Evolutionary conservation across 345 rosid species (phyloP), one percentile per base, ranked within the genome.

Genomic region (Lepidium sativum): DNA sequence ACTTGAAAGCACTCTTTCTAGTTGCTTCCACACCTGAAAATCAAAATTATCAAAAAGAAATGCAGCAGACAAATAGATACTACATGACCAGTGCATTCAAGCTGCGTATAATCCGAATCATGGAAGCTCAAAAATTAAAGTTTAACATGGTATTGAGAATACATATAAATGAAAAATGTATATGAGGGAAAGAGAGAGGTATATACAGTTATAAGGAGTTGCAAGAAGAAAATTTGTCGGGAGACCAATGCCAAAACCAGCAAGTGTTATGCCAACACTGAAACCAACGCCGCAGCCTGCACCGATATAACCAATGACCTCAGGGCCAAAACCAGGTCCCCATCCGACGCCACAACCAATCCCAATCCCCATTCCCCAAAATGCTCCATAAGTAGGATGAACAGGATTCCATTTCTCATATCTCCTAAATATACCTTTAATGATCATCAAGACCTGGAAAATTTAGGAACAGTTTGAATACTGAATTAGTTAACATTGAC

Each of bases 291-390:
- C 98, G 8, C 96, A 88, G 54, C 96, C 98, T 27, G 98, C 83
- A 65, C 98, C 98, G 20, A 92, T 86, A 63, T 86, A 88, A 17
- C 98, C 96, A 72, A 88, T 53, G 21, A 84, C 98, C 78, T 87
- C 96, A 50, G 95, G 95, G 29, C 98, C 98, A 54, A 92, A 89
- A 31, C 98, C 95, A 50, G 98, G 98, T 20, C 96, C 98, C 98
- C 98, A 92, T 11, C 98, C 98, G 4, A 91, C 82, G 2, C 98
- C 98, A 67, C 98, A 91, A 6, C 98, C 98, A 64, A 88, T 27
- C 31, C 98, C 96, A 37, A 89, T 35, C 11, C 98, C 98, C 96
- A 92, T 86, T 4, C 95, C 98, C 96, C 96, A 92, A 67, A 92
- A 92, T 9, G 96, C 85, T 65, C 98, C 98, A 23, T 59, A 54